A percentile compares a stretch with the other conserved stretches of the same genome.
Conservation (phyloP, 2,329 filamentous ascomycete species). For the Scortechinia acanthostroma region DNA sequence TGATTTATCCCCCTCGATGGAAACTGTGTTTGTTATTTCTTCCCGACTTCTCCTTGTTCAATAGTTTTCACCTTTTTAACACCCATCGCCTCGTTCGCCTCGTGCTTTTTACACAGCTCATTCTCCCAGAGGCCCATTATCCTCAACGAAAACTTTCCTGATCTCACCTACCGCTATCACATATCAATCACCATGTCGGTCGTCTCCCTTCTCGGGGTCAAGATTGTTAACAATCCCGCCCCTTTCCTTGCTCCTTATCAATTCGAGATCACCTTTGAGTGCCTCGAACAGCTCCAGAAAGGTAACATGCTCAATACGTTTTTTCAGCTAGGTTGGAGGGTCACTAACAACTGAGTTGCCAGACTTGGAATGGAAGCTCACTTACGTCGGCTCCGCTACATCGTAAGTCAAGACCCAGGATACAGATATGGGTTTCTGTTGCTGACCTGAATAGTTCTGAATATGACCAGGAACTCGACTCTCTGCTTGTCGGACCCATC, state of each 20-base stretch:
- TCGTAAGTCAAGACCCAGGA: constrained; percentile 54
- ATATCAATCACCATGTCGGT: constrained; percentile 68
- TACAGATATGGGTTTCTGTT: constrained; percentile 7
- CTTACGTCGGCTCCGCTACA: constrained; percentile 95
- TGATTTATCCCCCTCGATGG: not conserved
- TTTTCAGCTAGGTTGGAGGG: not conserved
- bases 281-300: constrained; percentile 87
- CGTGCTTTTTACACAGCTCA: not conserved
- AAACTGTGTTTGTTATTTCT: too few relatives aligned
- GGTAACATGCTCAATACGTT: constrained; percentile 38
- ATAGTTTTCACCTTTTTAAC: constrained; percentile 4
- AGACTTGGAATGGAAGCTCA: constrained; percentile 99
- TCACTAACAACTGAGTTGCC: constrained; percentile 4
- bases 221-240: constrained; percentile 94
- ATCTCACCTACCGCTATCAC: constrained; percentile 4
- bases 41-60: too few relatives aligned
- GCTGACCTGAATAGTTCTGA: constrained; percentile 57
- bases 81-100: constrained; percentile 4
- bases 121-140: constrained; percentile 3
- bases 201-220: constrained; percentile 89
- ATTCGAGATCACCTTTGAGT: constrained; percentile 98
- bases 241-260: constrained; percentile 87
- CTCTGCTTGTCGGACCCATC: constrained; percentile 91
- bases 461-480: constrained; percentile 97
- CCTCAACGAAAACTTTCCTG: constrained; percentile 4